Evolutionary conservation across 208 protist species (phyloP).

Genomic region (Trypanosoma theileri): DNA sequence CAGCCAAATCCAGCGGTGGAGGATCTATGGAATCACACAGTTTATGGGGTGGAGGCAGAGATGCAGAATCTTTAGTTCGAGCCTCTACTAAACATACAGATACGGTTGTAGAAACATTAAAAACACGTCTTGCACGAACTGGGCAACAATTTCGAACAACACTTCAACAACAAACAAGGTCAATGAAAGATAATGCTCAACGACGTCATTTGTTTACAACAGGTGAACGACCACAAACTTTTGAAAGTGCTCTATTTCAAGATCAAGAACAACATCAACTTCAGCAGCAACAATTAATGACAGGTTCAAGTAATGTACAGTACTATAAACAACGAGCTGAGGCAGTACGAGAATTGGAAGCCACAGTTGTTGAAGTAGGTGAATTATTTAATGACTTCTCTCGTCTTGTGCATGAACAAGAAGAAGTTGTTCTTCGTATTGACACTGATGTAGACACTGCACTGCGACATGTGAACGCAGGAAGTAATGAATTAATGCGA

Average conservation of each 20-base stretch:
- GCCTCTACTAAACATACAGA: conserved; percentile 37
- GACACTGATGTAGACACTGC: conserved; percentile 86
- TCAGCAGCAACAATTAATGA: conserved; percentile 70
- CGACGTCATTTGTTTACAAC: conserved; percentile 82
- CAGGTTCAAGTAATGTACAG: conserved; percentile 56
- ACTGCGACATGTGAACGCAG: conserved; percentile 88
- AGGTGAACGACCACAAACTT: conserved; percentile 72
- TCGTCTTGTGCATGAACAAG: conserved; percentile 90
- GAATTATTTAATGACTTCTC: conserved; percentile 93
- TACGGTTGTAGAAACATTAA: conserved; percentile 78
- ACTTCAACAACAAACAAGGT: conserved; percentile 75
- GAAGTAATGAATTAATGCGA: conserved; percentile 90
- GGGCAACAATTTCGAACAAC: conserved; percentile 82
- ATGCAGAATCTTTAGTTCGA: conserved; percentile 18
- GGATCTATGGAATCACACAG: conserved; percentile 21
- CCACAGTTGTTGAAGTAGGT: conserved; percentile 86
- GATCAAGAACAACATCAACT: conserved; percentile 76
- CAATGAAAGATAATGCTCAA: conserved; percentile 72
- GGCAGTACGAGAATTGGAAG: conserved; percentile 87
- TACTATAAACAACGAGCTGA: conserved; percentile 85
- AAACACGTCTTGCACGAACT: conserved; percentile 66
- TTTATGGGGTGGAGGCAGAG: conserved; percentile 21
- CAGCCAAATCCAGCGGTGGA: conserved; percentile 3
- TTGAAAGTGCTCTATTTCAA: conserved; percentile 89
- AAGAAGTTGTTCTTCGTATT: conserved; percentile 89